Conservation (phyloP, 2,329 filamentous ascomycete species). For the Cladosporium sp. region DNA sequence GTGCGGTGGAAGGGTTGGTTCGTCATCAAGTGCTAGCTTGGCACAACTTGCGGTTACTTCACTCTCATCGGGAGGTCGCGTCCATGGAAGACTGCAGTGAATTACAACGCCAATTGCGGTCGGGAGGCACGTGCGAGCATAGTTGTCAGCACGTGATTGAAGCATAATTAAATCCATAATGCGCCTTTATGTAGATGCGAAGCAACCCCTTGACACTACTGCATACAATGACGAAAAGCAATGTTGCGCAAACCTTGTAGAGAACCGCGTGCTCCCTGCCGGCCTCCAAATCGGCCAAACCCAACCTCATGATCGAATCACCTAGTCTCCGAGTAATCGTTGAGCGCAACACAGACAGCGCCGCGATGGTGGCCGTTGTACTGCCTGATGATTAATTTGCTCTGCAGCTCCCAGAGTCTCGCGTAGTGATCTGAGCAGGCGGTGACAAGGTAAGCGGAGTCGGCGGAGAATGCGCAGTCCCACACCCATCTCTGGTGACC, state of each 20-base stretch:
- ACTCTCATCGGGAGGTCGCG: not conserved
- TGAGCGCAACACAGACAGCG: constrained; percentile 87
- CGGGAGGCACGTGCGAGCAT: not conserved
- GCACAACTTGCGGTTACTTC: not conserved
- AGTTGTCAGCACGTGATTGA: not conserved
- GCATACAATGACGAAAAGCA: not conserved
- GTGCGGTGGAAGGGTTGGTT: too few species aligned
- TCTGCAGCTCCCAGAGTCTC: constrained; percentile 82
- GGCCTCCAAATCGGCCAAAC: not conserved
- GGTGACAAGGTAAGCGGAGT: constrained; percentile 89
- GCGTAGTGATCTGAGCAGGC: constrained; percentile 94
- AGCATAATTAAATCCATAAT: not conserved
- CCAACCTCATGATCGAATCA: constrained; percentile 14
- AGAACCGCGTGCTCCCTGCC: not conserved
- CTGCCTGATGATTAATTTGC: constrained; percentile 86
- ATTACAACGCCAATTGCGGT: not conserved
- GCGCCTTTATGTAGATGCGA: not conserved
- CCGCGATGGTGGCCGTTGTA: constrained; percentile 94
- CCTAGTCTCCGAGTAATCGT: constrained; percentile 58
- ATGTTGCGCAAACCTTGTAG: not conserved
- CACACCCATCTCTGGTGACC: constrained; percentile 96
- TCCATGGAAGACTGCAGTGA: not conserved
- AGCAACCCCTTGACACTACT: not conserved
- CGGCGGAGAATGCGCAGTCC: constrained; percentile 94
- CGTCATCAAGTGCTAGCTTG: not conserved